A percentile compares a stretch with the other conserved stretches of the same genome.
Conservation (phyloP, 192 early-diverging fungal genomes). For the Backusella liffmaniae region DNA sequence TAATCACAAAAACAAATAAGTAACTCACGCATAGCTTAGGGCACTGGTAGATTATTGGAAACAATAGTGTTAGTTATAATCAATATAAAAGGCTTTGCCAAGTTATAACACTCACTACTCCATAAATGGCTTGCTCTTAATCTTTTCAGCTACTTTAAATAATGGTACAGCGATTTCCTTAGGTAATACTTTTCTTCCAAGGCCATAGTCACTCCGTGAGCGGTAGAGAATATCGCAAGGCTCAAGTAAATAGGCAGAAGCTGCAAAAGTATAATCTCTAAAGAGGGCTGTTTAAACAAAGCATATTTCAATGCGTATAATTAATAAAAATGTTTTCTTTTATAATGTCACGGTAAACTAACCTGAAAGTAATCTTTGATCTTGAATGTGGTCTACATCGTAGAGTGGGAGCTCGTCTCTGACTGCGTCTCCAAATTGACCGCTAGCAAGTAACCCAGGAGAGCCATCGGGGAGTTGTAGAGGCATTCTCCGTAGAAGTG, state of each 20-base stretch:
- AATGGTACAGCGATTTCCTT: conserved; percentile 79
- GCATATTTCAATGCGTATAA: not conserved
- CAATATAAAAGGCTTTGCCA: not conserved
- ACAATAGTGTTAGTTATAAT: not conserved
- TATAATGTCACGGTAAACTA: conserved; percentile 10
- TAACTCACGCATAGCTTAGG: conserved; percentile 57
- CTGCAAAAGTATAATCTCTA: conserved; percentile 86
- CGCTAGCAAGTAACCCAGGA: conserved; percentile 73
- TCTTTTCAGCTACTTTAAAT: conserved; percentile 63
- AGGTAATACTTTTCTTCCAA: conserved; percentile 75
- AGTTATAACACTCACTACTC: conserved; percentile 48
- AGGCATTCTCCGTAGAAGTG: conserved; percentile 78
- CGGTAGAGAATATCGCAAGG: conserved; percentile 83
- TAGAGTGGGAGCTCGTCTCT: conserved; percentile 67
- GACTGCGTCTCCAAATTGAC: conserved; percentile 78
- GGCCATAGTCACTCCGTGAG: conserved; percentile 71
- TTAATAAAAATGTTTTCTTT: not conserved
- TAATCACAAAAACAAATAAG: not conserved
- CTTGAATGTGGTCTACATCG: conserved; percentile 69
- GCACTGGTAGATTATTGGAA: conserved; percentile 33
- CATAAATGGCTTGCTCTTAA: conserved; percentile 75
- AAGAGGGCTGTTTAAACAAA: conserved; percentile 56
- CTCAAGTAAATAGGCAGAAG: conserved; percentile 86
- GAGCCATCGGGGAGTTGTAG: conserved; percentile 63
- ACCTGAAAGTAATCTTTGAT: conserved; percentile 71